Base-by-base conservation (phyloP, 371 early-diverging fungal species). In the Syncephalastrum racemosum region DNA sequence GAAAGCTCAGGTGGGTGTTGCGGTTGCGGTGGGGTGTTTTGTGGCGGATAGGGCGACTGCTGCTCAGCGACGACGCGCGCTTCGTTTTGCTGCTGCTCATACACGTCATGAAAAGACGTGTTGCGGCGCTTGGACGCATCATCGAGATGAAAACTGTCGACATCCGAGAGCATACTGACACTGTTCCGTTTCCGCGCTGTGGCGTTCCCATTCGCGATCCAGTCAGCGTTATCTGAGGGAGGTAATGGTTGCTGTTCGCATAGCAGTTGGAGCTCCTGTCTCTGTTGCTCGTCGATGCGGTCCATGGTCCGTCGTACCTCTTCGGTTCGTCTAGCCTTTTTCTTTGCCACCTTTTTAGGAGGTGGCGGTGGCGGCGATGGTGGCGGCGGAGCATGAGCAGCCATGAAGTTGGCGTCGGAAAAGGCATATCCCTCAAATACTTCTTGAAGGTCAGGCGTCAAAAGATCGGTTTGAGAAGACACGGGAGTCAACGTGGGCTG, bases 391-490 rank as follows among this genome's bases (percentile, higher is more conserved):
- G 14, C 18, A 18, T 41, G n/a, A 6, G 52, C 64, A 44, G 18
- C 23, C 10, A 61, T 10, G 44, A 67, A 75, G 6, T 24, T 36
- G 16, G 56, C 60, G 47, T 75, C 66, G 10, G 73, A 64, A 49
- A 79, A 85, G 0, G 85, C 79, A 49, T 85, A 85, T 0, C 74
- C 79, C 25, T 85, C 78, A 64, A 85, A 85, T 19, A 82, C 74
- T 50, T 76, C 70, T 45, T 82, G 82, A 15, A 84, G 66, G 16
- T 80, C 78, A 14, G 70, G 62, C 7, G 76, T 71, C 46, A 81
- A 46, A 2, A 31, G 36, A 7, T 74, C 77, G 22, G 71, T 59
- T 20, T 71, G 66, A 0, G 80, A 81, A 16, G 74, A 57, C 4
- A 70, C 59, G 3, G 75, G 70, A 3, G 73, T 75, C 16, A 79